Conservation (phyloP, 768 basidiomycete species). For the Boletus subparvulus region DNA sequence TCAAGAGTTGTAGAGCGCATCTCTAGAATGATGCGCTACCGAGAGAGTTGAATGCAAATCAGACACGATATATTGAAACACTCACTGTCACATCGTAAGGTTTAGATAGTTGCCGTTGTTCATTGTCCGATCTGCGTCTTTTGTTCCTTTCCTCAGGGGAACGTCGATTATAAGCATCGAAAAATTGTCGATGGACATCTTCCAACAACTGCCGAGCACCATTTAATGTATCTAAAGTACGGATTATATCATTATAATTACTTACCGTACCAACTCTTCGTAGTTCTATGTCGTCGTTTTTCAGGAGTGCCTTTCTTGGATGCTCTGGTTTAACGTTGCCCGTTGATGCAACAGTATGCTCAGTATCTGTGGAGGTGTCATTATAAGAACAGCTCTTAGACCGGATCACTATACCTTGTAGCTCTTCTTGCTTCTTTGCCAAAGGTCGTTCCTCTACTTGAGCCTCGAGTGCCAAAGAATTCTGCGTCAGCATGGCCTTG, state of each 20-base stretch:
- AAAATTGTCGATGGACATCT: slow-evolving; percentile 78
- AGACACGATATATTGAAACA: slow-evolving; percentile 6
- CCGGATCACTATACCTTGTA: slow-evolving; percentile 47
- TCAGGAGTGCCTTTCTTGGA: slow-evolving; percentile 72
- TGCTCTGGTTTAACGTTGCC: slow-evolving; percentile 41
- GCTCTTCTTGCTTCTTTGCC: slow-evolving; percentile 82
- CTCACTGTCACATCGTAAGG: slow-evolving; percentile 78
- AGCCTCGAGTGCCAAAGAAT: slow-evolving; percentile 75
- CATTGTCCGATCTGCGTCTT: slow-evolving; percentile 24
- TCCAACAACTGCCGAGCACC: slow-evolving; percentile 61
- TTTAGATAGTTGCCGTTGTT: slow-evolving; percentile 32
- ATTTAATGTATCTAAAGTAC: background rate
- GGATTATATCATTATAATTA: background rate
- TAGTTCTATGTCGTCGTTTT: slow-evolving; percentile 85
- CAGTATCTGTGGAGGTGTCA: slow-evolving; percentile 12
- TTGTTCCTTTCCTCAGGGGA: slow-evolving; percentile 29
- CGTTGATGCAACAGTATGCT: slow-evolving; percentile 15
- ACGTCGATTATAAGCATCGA: slow-evolving; percentile 56
- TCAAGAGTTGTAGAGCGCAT: slow-evolving; percentile 75
- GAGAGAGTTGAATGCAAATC: slow-evolving; percentile 1
- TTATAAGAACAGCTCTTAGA: background rate
- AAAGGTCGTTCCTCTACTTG: slow-evolving; percentile 85
- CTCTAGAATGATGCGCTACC: slow-evolving; percentile 79
- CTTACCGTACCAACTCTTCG: slow-evolving; percentile 71
- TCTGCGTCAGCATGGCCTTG: slow-evolving; percentile 64